phyloP scores from a whole-genome alignment of 2,329 filamentous ascomycete genomes.

The Malbranchea zuffiana region DNA sequence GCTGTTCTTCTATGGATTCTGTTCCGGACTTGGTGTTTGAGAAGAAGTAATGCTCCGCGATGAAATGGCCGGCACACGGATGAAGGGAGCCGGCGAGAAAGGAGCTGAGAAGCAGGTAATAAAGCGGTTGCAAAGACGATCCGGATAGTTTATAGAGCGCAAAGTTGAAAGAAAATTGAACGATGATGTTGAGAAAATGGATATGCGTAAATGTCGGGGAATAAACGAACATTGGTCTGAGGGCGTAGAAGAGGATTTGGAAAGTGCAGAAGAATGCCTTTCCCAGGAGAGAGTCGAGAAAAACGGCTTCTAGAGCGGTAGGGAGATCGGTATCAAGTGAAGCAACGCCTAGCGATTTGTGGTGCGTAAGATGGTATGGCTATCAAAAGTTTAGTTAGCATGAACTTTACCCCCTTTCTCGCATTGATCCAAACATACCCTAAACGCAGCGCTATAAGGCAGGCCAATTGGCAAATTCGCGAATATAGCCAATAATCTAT shows the following conservation, averaged over 20 bases:
- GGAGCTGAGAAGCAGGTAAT: constrained; percentile 77
- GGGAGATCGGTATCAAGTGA: constrained; percentile 94
- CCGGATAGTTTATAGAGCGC: constrained; percentile 52
- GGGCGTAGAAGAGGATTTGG: constrained; percentile 96
- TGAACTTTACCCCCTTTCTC: not conserved
- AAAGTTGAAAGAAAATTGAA: constrained; percentile 69
- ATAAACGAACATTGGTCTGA: constrained; percentile 92
- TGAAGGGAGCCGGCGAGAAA: constrained; percentile 92
- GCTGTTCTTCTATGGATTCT: constrained; percentile 44
- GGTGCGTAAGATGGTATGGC: constrained; percentile 96
- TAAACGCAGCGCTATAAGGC: constrained; percentile 91
- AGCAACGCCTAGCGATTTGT: constrained; percentile 95
- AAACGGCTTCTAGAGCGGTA: constrained; percentile 77
- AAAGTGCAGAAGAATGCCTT: constrained; percentile 99
- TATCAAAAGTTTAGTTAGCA: constrained; percentile 25
- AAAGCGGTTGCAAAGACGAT: constrained; percentile 48
- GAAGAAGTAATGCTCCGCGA: constrained; percentile 88
- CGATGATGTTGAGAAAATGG: constrained; percentile 68
- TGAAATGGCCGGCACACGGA: constrained; percentile 93
- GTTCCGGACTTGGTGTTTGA: constrained; percentile 30
- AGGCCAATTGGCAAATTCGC: constrained; percentile 93
- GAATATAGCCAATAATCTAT: constrained; percentile 79
- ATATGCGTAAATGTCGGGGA: constrained; percentile 75
- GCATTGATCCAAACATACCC: constrained; percentile 43
- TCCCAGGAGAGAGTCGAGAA: constrained; percentile 84